Conservation (phyloP, 2,329 filamentous ascomycete genomes). For the Thelonectria olida region DNA sequence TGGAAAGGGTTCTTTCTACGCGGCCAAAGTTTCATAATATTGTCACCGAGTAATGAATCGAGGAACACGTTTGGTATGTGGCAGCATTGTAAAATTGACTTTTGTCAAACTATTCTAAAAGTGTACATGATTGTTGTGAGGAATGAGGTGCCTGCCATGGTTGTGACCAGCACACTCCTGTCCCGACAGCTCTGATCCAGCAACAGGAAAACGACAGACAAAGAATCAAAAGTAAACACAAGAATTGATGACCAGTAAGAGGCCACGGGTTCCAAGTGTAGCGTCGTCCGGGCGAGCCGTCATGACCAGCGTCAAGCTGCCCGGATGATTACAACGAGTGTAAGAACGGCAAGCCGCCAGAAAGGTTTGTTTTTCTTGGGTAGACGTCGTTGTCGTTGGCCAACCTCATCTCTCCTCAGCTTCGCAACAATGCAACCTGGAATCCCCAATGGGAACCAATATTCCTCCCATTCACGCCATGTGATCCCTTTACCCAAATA, state of each 20-base stretch:
- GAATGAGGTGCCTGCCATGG: slow-evolving; percentile 37
- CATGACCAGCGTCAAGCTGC: slow-evolving; percentile 49
- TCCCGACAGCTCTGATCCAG: slow-evolving; percentile 38
- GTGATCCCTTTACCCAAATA: slow-evolving; percentile 24
- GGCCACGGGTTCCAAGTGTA: slow-evolving; percentile 40
- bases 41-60: not conserved
- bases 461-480: slow-evolving; percentile 35
- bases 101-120: slow-evolving; percentile 34
- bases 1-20: no score
- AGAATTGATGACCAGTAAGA: slow-evolving; percentile 43
- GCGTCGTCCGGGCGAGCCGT: slow-evolving; percentile 43
- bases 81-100: slow-evolving; percentile 41
- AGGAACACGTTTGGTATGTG: slow-evolving; percentile 9
- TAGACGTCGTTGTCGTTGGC: slow-evolving; percentile 38
- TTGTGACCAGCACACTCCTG: slow-evolving; percentile 45
- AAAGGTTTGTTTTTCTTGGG: slow-evolving; percentile 19
- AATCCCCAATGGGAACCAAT: slow-evolving; percentile 25
- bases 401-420: slow-evolving; percentile 31
- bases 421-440: slow-evolving; percentile 29
- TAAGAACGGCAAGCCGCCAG: slow-evolving; percentile 55
- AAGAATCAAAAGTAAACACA: slow-evolving; percentile 50
- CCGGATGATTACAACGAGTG: slow-evolving; percentile 61
- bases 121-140: slow-evolving; percentile 39
- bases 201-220: slow-evolving; percentile 45
- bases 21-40: not conserved